phyloP scores from a whole-genome alignment of 2,329 filamentous ascomycete genomes.

The Trichoderma sp. region DNA sequence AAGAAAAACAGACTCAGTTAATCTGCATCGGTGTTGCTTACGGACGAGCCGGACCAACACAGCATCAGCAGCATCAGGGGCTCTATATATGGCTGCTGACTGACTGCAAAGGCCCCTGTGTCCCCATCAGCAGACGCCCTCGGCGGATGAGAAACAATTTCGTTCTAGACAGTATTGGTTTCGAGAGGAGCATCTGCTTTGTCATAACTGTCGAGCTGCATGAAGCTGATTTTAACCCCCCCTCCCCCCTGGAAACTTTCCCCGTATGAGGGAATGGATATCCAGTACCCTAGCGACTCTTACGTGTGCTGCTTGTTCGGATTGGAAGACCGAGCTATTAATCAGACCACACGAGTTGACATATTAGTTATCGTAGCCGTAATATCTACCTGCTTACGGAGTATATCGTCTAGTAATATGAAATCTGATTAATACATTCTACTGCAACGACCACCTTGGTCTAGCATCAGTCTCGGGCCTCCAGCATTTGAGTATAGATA shows the following conservation, averaged over 20 bases:
- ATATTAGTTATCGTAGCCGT: background rate
- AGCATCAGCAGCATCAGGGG: background rate
- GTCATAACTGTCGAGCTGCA: background rate
- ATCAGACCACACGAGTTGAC: background rate
- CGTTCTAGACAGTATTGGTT: too few relatives aligned
- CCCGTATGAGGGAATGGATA: background rate
- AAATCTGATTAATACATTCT: too few relatives aligned
- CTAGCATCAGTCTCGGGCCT: too few relatives aligned
- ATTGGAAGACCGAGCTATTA: background rate
- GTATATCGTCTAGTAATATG: too few relatives aligned
- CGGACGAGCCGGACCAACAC: background rate
- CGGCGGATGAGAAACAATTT: background rate
- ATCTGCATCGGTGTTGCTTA: background rate
- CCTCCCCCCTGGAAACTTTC: background rate
- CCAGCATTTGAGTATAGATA: too few relatives aligned
- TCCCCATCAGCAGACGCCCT: background rate
- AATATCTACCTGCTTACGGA: background rate
- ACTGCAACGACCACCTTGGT: background rate
- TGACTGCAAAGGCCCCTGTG: background rate
- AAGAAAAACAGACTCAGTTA: background rate
- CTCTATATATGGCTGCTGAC: background rate
- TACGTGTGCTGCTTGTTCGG: background rate
- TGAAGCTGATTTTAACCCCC: background rate
- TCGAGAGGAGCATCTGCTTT: too few relatives aligned
- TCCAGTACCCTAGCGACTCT: background rate